Evolutionary conservation across 2,329 filamentous ascomycete species (phyloP).

Genomic region (Aspergillus sp.): DNA sequence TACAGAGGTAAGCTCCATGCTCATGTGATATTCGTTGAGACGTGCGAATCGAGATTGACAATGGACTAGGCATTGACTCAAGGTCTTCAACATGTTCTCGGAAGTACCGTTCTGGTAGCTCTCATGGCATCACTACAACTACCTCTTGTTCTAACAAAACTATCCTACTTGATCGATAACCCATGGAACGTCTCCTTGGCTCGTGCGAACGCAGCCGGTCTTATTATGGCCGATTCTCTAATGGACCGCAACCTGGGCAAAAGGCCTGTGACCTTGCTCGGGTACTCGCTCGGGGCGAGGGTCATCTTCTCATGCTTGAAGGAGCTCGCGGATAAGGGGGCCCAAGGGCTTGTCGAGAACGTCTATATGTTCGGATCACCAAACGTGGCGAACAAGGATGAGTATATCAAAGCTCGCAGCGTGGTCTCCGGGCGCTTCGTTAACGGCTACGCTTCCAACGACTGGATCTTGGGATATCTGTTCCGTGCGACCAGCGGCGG

Average conservation of each 20-base stretch:
- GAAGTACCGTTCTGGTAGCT: conserved; percentile 76
- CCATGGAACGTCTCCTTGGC: conserved; percentile 97
- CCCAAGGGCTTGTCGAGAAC: conserved; percentile 83
- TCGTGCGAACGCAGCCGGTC: conserved; percentile 76
- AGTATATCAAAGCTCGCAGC: conserved; percentile 73
- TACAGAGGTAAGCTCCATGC: conserved; percentile 63
- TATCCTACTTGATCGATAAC: conserved; percentile 95
- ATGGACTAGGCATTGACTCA: conserved; percentile 75
- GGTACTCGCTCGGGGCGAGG: conserved; percentile 85
- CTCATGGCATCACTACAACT: conserved; percentile 90
- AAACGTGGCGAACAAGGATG: conserved; percentile 83
- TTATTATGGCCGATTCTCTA: conserved; percentile 89
- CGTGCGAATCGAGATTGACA: conserved; percentile 17
- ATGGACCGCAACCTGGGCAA: conserved; percentile 87
- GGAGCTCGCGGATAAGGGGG: conserved; percentile 77
- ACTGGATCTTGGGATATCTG: conserved; percentile 95
- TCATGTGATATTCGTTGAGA: background rate
- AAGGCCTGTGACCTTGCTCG: conserved; percentile 83
- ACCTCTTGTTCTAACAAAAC: conserved; percentile 86
- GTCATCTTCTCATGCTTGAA: conserved; percentile 88
- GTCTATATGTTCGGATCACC: conserved; percentile 93
- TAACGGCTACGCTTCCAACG: conserved; percentile 87
- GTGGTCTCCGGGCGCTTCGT: conserved; percentile 89
- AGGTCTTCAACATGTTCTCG: conserved; percentile 90
- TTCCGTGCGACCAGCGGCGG: conserved; percentile 92